Percentiles rank a stretch among this genome's conserved stretches.
phyloP scores from a whole-genome alignment of 768 basidiomycete species.

The Amanita pallidorosea region DNA sequence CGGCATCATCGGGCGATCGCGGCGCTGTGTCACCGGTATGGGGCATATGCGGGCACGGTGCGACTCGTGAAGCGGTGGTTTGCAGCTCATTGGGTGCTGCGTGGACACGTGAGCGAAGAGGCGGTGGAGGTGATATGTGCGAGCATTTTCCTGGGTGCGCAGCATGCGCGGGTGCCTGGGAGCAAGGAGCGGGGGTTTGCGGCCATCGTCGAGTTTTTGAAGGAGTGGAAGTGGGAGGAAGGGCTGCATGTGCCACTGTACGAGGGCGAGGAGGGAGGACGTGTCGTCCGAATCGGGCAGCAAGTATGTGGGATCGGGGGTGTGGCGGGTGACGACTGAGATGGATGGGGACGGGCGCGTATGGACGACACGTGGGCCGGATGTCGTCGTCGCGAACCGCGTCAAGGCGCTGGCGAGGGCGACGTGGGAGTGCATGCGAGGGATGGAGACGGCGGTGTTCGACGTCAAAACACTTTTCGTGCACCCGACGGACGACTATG shows the following conservation, averaged over 20 bases:
- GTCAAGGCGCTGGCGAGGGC: conserved; percentile 67
- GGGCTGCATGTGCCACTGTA: conserved; percentile 72
- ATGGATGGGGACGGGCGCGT: conserved; percentile 61
- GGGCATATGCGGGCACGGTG: conserved; percentile 76
- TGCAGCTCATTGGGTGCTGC: conserved; percentile 79
- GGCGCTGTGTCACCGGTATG: conserved; percentile 66
- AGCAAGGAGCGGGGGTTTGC: conserved; percentile 80
- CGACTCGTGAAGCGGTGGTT: conserved; percentile 92
- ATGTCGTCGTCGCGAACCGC: conserved; percentile 63
- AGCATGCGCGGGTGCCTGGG: conserved; percentile 34
- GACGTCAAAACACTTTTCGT: conserved; percentile 69
- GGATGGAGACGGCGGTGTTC: conserved; percentile 35
- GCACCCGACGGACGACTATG: conserved; percentile 78
- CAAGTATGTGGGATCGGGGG: conserved; percentile 19
- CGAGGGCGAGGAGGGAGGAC: conserved; percentile 18
- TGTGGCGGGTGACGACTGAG: conserved; percentile 76
- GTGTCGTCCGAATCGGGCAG: not conserved
- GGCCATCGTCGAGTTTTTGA: conserved; percentile 58
- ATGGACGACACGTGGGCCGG: conserved; percentile 67
- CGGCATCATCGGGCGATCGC: conserved; percentile 79
- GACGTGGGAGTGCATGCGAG: conserved; percentile 49
- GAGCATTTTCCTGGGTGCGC: conserved; percentile 37
- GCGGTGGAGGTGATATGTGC: conserved; percentile 82
- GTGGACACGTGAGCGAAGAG: conserved; percentile 63
- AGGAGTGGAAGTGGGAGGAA: conserved; percentile 76